Percentiles rank a stretch among this genome's conserved stretches.
Conservation (phyloP, 2,329 filamentous ascomycete genomes). For the Aspergillus clavatus region DNA sequence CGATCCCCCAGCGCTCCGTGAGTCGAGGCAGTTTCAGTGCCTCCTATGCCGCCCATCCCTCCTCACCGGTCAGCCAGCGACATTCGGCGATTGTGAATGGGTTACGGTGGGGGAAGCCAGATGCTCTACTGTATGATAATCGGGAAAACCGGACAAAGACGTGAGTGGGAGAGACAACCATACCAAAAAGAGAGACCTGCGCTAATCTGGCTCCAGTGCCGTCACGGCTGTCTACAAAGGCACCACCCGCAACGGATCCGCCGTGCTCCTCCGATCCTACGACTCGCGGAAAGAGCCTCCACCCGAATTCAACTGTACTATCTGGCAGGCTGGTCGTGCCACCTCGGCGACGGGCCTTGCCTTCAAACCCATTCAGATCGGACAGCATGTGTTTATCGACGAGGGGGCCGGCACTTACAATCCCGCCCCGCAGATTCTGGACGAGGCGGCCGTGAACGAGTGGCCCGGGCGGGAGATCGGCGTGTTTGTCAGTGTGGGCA, state of each 20-base stretch:
- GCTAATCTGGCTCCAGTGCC: conserved; percentile 52
- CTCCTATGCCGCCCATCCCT: conserved; percentile 62
- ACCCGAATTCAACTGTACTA: conserved; percentile 87
- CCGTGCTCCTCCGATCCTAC: conserved; percentile 82
- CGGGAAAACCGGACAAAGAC: conserved; percentile 84
- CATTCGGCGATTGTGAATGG: conserved; percentile 42
- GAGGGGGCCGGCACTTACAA: conserved; percentile 91
- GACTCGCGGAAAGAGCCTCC: conserved; percentile 88
- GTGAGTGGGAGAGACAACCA: no score
- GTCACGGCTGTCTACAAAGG: conserved; percentile 90
- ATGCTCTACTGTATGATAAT: conserved; percentile 82
- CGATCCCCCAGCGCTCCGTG: conserved; percentile 53
- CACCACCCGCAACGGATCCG: conserved; percentile 61
- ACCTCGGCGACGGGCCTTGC: conserved; percentile 86
- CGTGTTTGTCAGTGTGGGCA: conserved; percentile 90
- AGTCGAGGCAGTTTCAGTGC: conserved; percentile 82
- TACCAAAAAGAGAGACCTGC: no score
- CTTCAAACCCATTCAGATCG: conserved; percentile 93
- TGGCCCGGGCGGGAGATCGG: conserved; percentile 93
- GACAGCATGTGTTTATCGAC: conserved; percentile 89
- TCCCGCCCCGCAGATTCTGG: conserved; percentile 75
- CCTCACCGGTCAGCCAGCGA: conserved; percentile 53
- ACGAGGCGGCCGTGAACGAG: conserved; percentile 87
- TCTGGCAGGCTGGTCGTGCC: conserved; percentile 96
- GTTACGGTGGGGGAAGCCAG: conserved; percentile 68